Evolutionary conservation across 495 filamentous ascomycete species (phyloP).

Genomic region (Hyaloscypha bicolor): DNA sequence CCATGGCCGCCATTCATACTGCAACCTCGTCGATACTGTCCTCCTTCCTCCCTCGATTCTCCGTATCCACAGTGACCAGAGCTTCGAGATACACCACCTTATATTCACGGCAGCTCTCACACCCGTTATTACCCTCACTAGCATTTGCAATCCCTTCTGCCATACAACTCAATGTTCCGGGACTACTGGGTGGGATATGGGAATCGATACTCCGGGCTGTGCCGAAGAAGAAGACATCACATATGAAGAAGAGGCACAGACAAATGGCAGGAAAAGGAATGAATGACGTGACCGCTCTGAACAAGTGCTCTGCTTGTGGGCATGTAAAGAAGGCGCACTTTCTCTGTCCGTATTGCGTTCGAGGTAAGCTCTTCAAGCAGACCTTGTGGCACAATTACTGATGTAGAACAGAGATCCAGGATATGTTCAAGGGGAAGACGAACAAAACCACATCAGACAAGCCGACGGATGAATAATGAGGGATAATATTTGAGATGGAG

Average conservation of each 20-base stretch:
- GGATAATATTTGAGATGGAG: neutral
- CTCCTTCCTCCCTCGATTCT: conserved; percentile 41
- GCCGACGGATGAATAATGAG: conserved; percentile 6
- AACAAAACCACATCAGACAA: conserved; percentile 10
- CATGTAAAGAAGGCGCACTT: conserved; percentile 83
- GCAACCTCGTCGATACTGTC: conserved; percentile 40
- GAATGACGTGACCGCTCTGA: conserved; percentile 83
- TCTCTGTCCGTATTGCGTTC: conserved; percentile 82
- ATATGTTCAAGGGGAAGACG: conserved; percentile 34
- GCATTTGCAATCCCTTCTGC: conserved; percentile 53
- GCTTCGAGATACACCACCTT: conserved; percentile 42
- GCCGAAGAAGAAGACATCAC: conserved; percentile 98
- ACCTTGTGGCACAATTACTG: neutral
- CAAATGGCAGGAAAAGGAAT: conserved; percentile 93
- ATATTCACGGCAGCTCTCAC: conserved; percentile 43
- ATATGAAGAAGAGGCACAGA: conserved; percentile 91
- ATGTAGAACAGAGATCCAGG: conserved; percentile 37
- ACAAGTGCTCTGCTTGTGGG: conserved; percentile 87
- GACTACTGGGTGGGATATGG: conserved; percentile 76
- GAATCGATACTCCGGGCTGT: conserved; percentile 90
- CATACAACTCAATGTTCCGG: conserved; percentile 56
- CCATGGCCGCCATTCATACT: conserved; percentile 49
- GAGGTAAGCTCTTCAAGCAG: conserved; percentile 44
- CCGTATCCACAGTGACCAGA: conserved; percentile 40
- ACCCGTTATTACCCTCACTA: conserved; percentile 49